Conservation (phyloP, 306 rosid species). For the Styphnolobium japonicum region DNA sequence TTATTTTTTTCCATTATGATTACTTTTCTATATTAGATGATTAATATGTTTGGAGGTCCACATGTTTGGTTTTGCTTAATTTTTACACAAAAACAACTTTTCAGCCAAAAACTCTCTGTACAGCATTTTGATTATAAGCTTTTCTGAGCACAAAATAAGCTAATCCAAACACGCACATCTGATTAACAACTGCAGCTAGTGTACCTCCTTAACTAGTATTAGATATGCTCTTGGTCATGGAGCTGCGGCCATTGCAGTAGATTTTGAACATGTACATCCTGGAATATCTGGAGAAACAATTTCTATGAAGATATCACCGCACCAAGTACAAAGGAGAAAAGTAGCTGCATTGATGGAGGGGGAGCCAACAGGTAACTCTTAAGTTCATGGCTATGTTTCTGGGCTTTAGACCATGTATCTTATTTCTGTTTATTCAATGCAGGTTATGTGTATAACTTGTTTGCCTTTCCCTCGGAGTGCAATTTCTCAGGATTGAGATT, state of each 20-base stretch:
- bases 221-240: slow-evolving; percentile 91
- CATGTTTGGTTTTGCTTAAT: too few species aligned
- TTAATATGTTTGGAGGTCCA: too few species aligned
- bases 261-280: slow-evolving; percentile 53
- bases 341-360: slow-evolving; percentile 38
- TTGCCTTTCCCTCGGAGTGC: slow-evolving; percentile 98
- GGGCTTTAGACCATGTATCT: slow-evolving; percentile 8
- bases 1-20: not conserved
- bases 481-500: slow-evolving; percentile 92
- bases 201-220: slow-evolving; percentile 51
- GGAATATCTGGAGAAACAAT: slow-evolving; percentile 42
- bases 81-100: too few species aligned
- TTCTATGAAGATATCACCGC: slow-evolving; percentile 49
- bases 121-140: too few species aligned
- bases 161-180: too few species aligned
- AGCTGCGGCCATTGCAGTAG: slow-evolving; percentile 72
- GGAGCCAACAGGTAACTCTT: slow-evolving; percentile 54
- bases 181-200: not conserved
- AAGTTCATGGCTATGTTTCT: slow-evolving; percentile 9
- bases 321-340: slow-evolving; percentile 64
- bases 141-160: too few species aligned
- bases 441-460: slow-evolving; percentile 76
- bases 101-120: too few species aligned
- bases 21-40: not conserved
- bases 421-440: slow-evolving; percentile 49